Evolutionary conservation across 768 basidiomycete genomes (phyloP).

Genomic region (Tubosaeta sp.): DNA sequence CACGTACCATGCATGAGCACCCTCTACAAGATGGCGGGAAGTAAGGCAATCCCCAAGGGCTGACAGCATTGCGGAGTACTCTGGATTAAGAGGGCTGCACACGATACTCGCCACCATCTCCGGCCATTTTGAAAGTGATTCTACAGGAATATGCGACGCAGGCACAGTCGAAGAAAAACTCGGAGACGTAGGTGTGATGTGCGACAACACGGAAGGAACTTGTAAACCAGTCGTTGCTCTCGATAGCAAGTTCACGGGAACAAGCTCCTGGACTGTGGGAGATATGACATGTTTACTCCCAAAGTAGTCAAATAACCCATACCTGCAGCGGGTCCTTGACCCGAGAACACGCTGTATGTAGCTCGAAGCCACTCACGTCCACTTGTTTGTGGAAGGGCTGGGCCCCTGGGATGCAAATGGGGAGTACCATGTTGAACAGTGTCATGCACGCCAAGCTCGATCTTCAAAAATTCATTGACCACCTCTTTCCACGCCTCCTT

Average conservation of each 20-base stretch:
- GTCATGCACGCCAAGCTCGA: conserved; percentile 57
- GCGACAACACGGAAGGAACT: conserved; percentile 31
- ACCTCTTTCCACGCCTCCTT: conserved; percentile 93
- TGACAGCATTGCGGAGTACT: conserved; percentile 72
- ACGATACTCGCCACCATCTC: conserved; percentile 84
- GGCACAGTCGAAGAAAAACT: conserved; percentile 48
- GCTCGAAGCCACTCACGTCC: conserved; percentile 73
- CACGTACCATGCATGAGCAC: conserved; percentile 85
- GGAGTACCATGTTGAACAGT: conserved; percentile 13
- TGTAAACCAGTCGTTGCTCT: conserved; percentile 37
- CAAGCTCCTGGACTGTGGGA: conserved; percentile 65
- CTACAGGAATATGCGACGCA: conserved; percentile 48
- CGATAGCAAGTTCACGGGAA: conserved; percentile 54
- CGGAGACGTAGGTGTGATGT: conserved; percentile 59
- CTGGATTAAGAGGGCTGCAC: conserved; percentile 61
- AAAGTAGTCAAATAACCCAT: conserved; percentile 9
- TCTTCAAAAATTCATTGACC: conserved; percentile 76
- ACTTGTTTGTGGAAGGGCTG: conserved; percentile 30
- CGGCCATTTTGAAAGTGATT: conserved; percentile 73
- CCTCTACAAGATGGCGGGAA: conserved; percentile 69
- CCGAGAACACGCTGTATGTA: conserved; percentile 80
- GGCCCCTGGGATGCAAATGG: conserved; percentile 18
- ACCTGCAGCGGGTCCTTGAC: conserved; percentile 78
- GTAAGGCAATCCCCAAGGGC: conserved; percentile 81
- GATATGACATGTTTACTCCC: conserved; percentile 1